Conservation (phyloP, 2,329 filamentous ascomycete genomes). For the Fusarium napiforme region DNA sequence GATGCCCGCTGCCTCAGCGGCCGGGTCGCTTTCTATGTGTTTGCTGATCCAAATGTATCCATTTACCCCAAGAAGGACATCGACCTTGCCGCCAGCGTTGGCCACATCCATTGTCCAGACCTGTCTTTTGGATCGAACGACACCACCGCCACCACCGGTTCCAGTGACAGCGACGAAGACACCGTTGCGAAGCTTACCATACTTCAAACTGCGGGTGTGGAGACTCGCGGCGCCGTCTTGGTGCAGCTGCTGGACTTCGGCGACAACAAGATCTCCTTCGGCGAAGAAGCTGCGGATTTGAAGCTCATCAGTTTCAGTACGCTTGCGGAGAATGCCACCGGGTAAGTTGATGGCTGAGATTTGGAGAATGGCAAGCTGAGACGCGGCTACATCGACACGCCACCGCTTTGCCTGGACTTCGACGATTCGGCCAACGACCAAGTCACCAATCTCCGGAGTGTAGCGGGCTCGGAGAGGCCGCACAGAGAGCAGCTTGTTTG, state of each 20-base stretch:
- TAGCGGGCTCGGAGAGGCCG: slow-evolving; percentile 91
- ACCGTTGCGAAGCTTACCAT: slow-evolving; percentile 95
- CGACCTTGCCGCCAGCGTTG: slow-evolving; percentile 72
- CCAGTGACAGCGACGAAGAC: slow-evolving; percentile 86
- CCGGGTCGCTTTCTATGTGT: slow-evolving; percentile 73
- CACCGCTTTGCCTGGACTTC: slow-evolving; percentile 94
- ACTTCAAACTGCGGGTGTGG: slow-evolving; percentile 90
- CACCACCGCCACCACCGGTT: slow-evolving; percentile 85
- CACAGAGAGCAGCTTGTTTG: slow-evolving; percentile 96
- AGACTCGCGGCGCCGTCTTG: slow-evolving; percentile 86
- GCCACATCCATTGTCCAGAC: slow-evolving; percentile 80
- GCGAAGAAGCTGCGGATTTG: slow-evolving; percentile 98
- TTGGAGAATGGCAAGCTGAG: slow-evolving; percentile 85
- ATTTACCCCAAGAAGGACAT: slow-evolving; percentile 92
- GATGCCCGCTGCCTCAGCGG: slow-evolving; percentile 66
- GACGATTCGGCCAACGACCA: slow-evolving; percentile 92
- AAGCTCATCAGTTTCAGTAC: slow-evolving; percentile 95
- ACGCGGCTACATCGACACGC: slow-evolving; percentile 93
- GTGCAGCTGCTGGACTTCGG: slow-evolving; percentile 92
- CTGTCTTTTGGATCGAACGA: slow-evolving; percentile 85
- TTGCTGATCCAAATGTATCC: slow-evolving; percentile 97
- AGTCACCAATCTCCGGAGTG: slow-evolving; percentile 93
- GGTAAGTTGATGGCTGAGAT: slow-evolving; percentile 94
- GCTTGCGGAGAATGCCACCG: slow-evolving; percentile 88
- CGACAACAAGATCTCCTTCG: slow-evolving; percentile 92